phyloP scores from a whole-genome alignment of 345 rosid species.

The Hevea brasiliensis region DNA sequence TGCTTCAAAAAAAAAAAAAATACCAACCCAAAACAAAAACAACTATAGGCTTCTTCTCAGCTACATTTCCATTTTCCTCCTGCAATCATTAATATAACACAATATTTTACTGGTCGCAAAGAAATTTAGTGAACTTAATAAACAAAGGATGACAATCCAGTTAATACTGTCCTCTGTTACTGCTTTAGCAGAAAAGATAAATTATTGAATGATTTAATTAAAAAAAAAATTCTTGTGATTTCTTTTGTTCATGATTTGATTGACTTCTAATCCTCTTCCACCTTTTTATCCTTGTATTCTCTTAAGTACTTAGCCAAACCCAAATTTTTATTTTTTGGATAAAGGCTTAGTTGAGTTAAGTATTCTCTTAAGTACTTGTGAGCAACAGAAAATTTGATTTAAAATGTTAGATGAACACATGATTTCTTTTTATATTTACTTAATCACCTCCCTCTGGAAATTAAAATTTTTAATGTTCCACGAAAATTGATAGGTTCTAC shows the following conservation, averaged over 20 bases:
- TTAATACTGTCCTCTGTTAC: background rate
- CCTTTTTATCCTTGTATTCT: background rate
- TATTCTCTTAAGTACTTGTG: background rate
- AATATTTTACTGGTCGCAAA: background rate
- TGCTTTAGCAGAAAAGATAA: background rate
- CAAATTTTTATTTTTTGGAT: too few relatives aligned
- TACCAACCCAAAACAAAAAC: constrained; percentile 85
- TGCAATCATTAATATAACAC: constrained; percentile 26
- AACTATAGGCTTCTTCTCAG: constrained; percentile 63
- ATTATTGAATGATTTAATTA: background rate
- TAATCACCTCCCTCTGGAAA: background rate
- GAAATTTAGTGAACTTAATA: background rate
- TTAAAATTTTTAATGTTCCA: background rate
- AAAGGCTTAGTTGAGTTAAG: too few relatives aligned
- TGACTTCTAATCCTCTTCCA: background rate
- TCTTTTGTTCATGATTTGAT: background rate
- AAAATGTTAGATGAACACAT: background rate
- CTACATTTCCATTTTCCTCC: constrained; percentile 44
- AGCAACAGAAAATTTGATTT: background rate
- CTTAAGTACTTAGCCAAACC: background rate
- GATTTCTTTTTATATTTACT: background rate
- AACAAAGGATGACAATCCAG: background rate
- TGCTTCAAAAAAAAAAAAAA: constrained; percentile 1
- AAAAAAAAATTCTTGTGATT: background rate
- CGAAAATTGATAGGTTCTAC: background rate